Percentiles rank a stretch among this genome's conserved stretches.
Evolutionary conservation across 352 stramenopile genomes (phyloP).

Genomic region (Saprolegnia diclina): DNA sequence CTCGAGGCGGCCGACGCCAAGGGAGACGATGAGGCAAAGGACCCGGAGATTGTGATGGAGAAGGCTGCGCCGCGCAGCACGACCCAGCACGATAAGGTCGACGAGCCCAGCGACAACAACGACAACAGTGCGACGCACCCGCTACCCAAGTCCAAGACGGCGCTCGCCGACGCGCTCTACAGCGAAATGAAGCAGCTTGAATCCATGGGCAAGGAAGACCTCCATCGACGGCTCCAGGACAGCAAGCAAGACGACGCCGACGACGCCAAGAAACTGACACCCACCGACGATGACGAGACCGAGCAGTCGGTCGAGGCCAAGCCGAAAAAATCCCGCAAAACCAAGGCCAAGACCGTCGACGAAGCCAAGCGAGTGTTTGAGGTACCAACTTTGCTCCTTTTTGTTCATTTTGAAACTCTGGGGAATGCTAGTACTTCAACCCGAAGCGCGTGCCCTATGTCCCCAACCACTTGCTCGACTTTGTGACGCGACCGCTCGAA

Average conservation of each 20-base stretch:
- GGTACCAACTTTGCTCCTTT: background rate
- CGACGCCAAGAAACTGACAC: conserved; percentile 30
- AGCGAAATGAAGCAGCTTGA: conserved; percentile 26
- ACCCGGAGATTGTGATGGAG: conserved; percentile 55
- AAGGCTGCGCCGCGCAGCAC: conserved; percentile 40
- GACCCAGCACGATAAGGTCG: conserved; percentile 10
- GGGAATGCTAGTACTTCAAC: conserved; percentile 68
- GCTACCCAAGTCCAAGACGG: conserved; percentile 28
- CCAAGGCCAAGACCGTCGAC: conserved; percentile 42
- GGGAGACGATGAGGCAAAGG: conserved; percentile 35
- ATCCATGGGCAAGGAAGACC: conserved; percentile 26
- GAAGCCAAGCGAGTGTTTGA: conserved; percentile 47
- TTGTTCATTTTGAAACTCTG: conserved; percentile 4
- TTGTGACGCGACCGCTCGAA: conserved; percentile 70
- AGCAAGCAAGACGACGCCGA: conserved; percentile 60
- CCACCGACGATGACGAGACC: conserved; percentile 32
- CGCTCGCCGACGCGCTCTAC: conserved; percentile 24
- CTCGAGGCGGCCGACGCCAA: conserved; percentile 52
- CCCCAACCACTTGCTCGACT: conserved; percentile 72
- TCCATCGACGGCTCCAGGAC: conserved; percentile 28
- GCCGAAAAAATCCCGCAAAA: conserved; percentile 46
- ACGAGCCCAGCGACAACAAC: conserved; percentile 28
- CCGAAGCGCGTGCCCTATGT: conserved; percentile 77
- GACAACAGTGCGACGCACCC: conserved; percentile 30
- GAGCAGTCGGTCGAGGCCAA: conserved; percentile 33